A percentile compares a stretch with the other conserved stretches of the same genome.
These are phyloP conservation scores for Leptoxyphium fumago DNA, from an alignment of 2,329 filamentous ascomycete genomes.

Conservation along the genomic window DNA sequence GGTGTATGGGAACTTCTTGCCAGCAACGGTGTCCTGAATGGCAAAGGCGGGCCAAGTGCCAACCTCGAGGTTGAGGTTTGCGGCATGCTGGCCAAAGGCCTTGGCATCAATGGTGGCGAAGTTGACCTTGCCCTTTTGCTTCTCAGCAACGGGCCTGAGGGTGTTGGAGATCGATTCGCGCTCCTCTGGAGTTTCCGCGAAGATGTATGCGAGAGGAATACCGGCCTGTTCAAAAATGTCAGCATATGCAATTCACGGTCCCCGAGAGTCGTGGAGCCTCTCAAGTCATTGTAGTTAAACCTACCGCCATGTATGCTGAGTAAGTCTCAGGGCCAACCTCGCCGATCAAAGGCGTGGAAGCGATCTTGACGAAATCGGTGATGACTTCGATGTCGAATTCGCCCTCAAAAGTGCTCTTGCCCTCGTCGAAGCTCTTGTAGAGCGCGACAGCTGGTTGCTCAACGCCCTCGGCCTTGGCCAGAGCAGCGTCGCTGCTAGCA, in stretches of 20 bases:
- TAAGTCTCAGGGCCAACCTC: slow-evolving; percentile 97
- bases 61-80: slow-evolving; percentile 91
- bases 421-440: slow-evolving; percentile 97
- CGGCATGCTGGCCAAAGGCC: slow-evolving; percentile 83
- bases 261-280: not conserved
- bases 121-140: slow-evolving; percentile 89
- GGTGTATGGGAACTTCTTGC: slow-evolving; percentile 82
- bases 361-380: slow-evolving; percentile 65
- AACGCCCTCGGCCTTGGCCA: slow-evolving; percentile 84
- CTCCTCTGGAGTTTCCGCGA: slow-evolving; percentile 83
- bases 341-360: slow-evolving; percentile 79
- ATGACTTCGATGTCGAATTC: slow-evolving; percentile 73
- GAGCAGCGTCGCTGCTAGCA: slow-evolving; percentile 62
- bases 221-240: slow-evolving; percentile 40
- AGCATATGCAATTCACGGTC: not conserved
- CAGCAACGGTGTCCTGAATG: slow-evolving; percentile 90
- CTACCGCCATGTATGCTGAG: slow-evolving; percentile 73
- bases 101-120: slow-evolving; percentile 96
- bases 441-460: slow-evolving; percentile 76
- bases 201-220: slow-evolving; percentile 92
- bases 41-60: slow-evolving; percentile 95
- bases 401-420: slow-evolving; percentile 71
- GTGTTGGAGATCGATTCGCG: slow-evolving; percentile 61
- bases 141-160: slow-evolving; percentile 76
- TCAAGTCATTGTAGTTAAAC: slow-evolving; percentile 15